A percentile compares a stretch with the other conserved stretches of the same genome.
Evolutionary conservation across 2,329 filamentous ascomycete species (phyloP).

Genomic region (Byssoonygena ceratinophila): DNA sequence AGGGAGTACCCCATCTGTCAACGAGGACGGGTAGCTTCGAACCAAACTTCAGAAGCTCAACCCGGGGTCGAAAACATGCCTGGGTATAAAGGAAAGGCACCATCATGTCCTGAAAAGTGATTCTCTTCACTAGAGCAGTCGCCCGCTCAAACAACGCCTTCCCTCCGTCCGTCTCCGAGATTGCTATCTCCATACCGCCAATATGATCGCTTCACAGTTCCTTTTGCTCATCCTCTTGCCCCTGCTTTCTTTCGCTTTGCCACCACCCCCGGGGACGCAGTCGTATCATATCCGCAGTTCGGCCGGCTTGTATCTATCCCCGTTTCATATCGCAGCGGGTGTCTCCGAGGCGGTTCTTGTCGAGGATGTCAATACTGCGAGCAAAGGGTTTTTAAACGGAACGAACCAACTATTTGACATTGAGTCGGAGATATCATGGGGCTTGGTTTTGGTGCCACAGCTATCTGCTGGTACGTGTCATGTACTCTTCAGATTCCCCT

Average conservation of each 20-base stretch:
- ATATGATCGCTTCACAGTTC: background rate
- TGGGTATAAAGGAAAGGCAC: background rate
- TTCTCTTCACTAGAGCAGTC: background rate
- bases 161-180: background rate
- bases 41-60: background rate
- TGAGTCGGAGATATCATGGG: conserved; percentile 26
- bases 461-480: conserved; percentile 29
- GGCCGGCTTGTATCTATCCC: conserved; percentile 28
- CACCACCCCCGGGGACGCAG: conserved; percentile 14
- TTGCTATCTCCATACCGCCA: background rate
- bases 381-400: conserved; percentile 26
- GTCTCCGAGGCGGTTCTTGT: conserved; percentile 31
- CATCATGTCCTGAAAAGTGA: background rate
- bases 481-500: no score
- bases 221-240: conserved; percentile 11
- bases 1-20: background rate
- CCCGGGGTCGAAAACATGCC: background rate
- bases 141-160: background rate
- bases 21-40: background rate
- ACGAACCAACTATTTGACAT: conserved; percentile 26
- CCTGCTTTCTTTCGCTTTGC: conserved; percentile 23
- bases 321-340: conserved; percentile 35
- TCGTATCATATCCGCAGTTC: conserved; percentile 30
- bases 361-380: conserved; percentile 19
- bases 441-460: conserved; percentile 21